Base-by-base conservation (phyloP, 176 grass and related monocot species). In the Thalia dealbata region DNA sequence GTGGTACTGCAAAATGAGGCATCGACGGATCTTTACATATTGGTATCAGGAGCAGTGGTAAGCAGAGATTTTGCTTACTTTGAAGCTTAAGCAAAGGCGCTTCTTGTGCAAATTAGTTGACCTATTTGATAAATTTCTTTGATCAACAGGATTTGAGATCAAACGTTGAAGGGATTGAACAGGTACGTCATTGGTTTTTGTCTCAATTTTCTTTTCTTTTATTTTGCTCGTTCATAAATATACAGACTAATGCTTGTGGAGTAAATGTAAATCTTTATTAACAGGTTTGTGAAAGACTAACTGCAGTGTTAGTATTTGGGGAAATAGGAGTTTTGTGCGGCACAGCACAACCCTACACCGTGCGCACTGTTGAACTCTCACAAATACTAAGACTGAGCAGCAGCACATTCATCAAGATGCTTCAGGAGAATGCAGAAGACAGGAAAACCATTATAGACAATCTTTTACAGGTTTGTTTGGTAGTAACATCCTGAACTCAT, bases 31-130 rank as follows among this genome's bases (percentile, higher is more conserved):
- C 35, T 91, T 76, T 91, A 96, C 76, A 89, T 96, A 78, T 28
- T 96, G 75, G 88, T 96, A 63, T 85, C 88, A 65, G 91, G 91
- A 88, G 76, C 76, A 84, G 78, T 85, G 83, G 91, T 96, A 50
- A 86, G 88, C 28, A 74, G 73, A 78, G 48, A 29, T 45, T 3
- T 28, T 16, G 14, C 72, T 52, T 23, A 46, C 23, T 26, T 16
- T 46, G 0, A 30, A 63, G 6, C 48, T 15, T 23, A 73, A 50
- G 13, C 32, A 38, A 38, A 38, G 32, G 3, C 32, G 4, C 32
- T 4, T 4, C 32, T 38, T 44, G 77, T 41, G 14, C 11, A 60
- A 10, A 50, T 59, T 26, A 79, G 70, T 68, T 35, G 45, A 50
- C 18, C 6, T 25, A 50, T 61, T 61, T 73, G 3, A 2, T 81